Percentiles rank a stretch among this genome's conserved stretches.
Conservation (phyloP, 1,284 basidiomycete genomes). For the Boletellus sp. region DNA sequence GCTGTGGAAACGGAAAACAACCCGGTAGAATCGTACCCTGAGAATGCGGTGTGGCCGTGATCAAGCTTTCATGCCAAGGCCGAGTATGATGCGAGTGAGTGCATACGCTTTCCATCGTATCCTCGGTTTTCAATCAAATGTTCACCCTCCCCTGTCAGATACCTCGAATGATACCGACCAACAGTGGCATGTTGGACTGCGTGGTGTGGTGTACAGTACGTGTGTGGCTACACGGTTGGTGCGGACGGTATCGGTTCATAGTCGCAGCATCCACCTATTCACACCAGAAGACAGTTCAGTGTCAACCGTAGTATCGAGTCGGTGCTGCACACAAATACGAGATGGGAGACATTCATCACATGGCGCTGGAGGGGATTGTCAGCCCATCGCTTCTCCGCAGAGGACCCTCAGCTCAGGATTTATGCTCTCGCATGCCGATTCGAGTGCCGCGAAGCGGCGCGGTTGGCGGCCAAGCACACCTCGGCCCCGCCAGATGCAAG, state of each 20-base stretch:
- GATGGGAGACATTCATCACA: slow-evolving; percentile 10
- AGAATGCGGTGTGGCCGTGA: too few species aligned
- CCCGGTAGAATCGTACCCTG: too few species aligned
- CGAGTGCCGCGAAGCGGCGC: slow-evolving; percentile 2
- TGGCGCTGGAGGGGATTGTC: slow-evolving; percentile 6
- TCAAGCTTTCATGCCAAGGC: too few species aligned
- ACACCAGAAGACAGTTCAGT: background rate
- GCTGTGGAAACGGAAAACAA: too few species aligned
- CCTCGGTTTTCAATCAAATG: too few species aligned
- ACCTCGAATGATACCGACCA: too few species aligned
- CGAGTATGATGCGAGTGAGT: slow-evolving; percentile 17
- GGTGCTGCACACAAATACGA: slow-evolving; percentile 19
- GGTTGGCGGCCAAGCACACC: slow-evolving; percentile 13
- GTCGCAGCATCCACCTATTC: slow-evolving; percentile 17
- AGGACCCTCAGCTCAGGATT: slow-evolving; percentile 12
- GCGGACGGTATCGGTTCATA: too few species aligned
- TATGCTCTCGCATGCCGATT: slow-evolving; percentile 19
- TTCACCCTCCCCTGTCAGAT: too few species aligned
- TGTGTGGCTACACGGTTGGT: too few species aligned
- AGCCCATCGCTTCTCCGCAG: background rate
- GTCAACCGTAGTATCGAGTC: background rate
- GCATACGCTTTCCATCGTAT: too few species aligned
- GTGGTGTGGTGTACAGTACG: too few species aligned
- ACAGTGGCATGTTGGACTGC: too few species aligned
- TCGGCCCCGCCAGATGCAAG: slow-evolving; percentile 2